Conservation (phyloP, 2,329 filamentous ascomycete species). For the Trichoderma sp. region DNA sequence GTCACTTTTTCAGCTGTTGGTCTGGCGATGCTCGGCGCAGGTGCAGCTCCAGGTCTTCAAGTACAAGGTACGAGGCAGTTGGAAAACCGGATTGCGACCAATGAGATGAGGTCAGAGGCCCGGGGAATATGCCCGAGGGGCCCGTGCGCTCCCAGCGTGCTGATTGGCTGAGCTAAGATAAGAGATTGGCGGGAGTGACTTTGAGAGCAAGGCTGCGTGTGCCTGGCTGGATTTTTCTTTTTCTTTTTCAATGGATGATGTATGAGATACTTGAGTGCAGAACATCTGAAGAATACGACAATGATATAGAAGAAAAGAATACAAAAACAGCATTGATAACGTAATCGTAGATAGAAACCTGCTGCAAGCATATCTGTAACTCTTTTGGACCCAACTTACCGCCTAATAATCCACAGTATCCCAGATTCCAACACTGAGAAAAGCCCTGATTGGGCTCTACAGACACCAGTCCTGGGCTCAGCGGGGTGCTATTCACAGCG, state of each 20-base stretch:
- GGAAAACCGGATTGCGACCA: conserved; percentile 18
- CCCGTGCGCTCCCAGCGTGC: background rate
- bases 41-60: conserved; percentile 14
- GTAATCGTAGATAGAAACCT: background rate
- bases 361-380: background rate
- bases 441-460: conserved; percentile 6
- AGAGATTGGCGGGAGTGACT: background rate
- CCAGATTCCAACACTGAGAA: background rate
- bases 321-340: background rate
- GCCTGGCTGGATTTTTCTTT: background rate
- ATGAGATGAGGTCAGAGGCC: conserved; percentile 22
- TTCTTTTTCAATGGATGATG: background rate
- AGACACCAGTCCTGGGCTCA: background rate
- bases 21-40: conserved; percentile 15
- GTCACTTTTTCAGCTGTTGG: conserved; percentile 9
- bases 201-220: conserved; percentile 1
- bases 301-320: background rate
- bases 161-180: conserved; percentile 6
- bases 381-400: background rate
- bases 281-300: background rate
- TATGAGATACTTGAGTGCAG: background rate
- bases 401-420: background rate
- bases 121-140: conserved; percentile 13
- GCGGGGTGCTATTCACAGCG: conserved; percentile 17
- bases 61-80: conserved; percentile 1